Evolutionary conservation across 176 grass and related monocot genomes (phyloP).

Genomic region (Ensete ventricosum): DNA sequence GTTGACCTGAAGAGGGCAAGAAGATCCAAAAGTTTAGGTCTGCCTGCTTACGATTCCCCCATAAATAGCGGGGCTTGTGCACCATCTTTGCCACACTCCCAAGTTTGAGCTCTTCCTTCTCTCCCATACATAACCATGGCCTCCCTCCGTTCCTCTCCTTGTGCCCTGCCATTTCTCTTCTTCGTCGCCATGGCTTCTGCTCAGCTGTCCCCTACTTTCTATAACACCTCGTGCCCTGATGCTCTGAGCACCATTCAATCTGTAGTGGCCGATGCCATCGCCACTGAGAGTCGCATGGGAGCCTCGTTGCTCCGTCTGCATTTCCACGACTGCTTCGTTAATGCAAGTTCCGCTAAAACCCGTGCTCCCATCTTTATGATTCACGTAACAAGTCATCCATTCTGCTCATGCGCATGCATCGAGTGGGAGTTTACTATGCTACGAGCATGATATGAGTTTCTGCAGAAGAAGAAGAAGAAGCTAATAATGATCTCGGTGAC

Average conservation of each 20-base stretch:
- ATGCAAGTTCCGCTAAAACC: not conserved
- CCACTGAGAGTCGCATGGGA: slow-evolving; percentile 39
- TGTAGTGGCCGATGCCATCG: slow-evolving; percentile 19
- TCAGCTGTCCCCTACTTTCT: slow-evolving; percentile 44
- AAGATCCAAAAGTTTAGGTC: no score
- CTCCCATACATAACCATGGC: slow-evolving; percentile 23
- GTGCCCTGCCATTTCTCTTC: slow-evolving; percentile 21
- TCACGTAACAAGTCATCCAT: no score
- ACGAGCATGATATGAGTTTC: no score
- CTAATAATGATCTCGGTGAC: not conserved
- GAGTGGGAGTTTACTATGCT: no score
- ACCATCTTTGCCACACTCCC: not conserved
- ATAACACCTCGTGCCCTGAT: slow-evolving; percentile 43
- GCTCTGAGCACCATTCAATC: slow-evolving; percentile 33
- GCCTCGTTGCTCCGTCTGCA: slow-evolving; percentile 45
- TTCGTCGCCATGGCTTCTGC: slow-evolving; percentile 24
- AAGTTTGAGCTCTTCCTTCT: slow-evolving; percentile 1
- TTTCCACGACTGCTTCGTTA: slow-evolving; percentile 47
- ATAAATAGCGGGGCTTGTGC: slow-evolving; percentile 28
- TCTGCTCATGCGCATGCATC: no score
- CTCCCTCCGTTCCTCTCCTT: slow-evolving; percentile 9
- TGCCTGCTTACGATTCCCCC: not conserved
- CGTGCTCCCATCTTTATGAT: no score
- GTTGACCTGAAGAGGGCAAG: no score
- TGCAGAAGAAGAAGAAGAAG: no score